Evolutionary conservation across 495 filamentous ascomycete genomes (phyloP), one percentile per base, ranked within the genome.

Genomic region (Pseudoneurospora amorphoporcata): DNA sequence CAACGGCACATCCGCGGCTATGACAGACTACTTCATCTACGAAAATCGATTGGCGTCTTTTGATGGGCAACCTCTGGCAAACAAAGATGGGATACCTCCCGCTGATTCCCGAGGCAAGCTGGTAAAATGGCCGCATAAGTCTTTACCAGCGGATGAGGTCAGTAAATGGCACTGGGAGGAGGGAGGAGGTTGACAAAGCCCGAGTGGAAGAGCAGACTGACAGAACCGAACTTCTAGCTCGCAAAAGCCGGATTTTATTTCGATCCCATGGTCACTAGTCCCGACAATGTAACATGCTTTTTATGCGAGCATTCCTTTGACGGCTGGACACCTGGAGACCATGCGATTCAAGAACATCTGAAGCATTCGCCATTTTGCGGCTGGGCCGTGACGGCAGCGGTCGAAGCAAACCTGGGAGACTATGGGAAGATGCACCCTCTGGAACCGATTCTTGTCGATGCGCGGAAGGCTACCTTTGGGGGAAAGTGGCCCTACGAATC

Each of bases 171-270:
- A 68, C 10, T 29, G 38, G 40, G 32, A 37, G 47, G 23, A 37
- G 42, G 70, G 35, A 39, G 41, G 17, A 43, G 9, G 40, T 41
- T 23, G 6, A 9, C 35, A 68, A 61, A 42, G 41, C 5, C 12
- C 5, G 16, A n/a, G 9, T 39, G 19, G 2, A 29, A 19, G 32
- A 10, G 17, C 61, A 39, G 10, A 38, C 73, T 74, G 69, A 76
- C 76, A 39, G 75, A 71, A 74, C 19, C 39, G 3, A 23, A 69
- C 8, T 53, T 61, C 37, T 76, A 96, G 92, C 89, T 98, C 77
- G 95, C 95, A 8, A 87, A 88, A 76, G 95, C 95, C 72, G 95
- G 95, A 9, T 96, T 99, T 82, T 94, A 88, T 84, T 99, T 92
- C 81, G 87, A 91, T 69, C 95, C 95, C 7, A 87, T 87, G 39